Conservation (phyloP, 2,329 filamentous ascomycete genomes). For the Colletotrichum nymphaeae region DNA sequence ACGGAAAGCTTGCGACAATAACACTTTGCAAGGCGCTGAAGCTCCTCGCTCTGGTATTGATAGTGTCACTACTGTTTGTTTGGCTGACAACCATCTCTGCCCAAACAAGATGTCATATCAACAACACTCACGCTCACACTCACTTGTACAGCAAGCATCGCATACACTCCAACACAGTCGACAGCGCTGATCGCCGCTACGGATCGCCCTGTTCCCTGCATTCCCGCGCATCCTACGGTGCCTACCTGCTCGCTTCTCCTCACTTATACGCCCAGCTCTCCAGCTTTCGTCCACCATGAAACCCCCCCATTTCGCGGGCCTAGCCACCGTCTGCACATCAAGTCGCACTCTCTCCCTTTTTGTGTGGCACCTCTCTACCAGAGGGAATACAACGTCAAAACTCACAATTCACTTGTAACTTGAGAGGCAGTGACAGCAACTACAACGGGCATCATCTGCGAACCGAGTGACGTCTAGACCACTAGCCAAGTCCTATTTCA, state of each 20-base stretch:
- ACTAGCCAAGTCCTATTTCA: neutral
- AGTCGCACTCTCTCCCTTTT: neutral
- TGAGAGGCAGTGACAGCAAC: neutral
- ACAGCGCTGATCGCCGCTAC: neutral
- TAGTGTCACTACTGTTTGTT: neutral
- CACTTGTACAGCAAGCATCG: neutral
- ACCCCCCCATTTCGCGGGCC: neutral
- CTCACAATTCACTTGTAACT: neutral
- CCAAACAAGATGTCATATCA: neutral
- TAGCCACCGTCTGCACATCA: neutral
- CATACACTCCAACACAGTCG: neutral
- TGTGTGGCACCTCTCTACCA: neutral
- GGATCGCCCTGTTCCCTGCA: conserved; percentile 20
- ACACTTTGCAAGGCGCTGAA: neutral
- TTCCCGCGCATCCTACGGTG: neutral
- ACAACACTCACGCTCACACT: neutral
- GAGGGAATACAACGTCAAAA: neutral
- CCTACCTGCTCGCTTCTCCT: conserved; percentile 4
- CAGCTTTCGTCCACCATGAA: neutral
- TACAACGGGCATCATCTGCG: neutral
- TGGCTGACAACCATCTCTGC: neutral
- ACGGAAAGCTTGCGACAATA: too few relatives aligned
- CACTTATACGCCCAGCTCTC: neutral
- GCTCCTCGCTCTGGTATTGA: neutral
- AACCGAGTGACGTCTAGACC: neutral